Conservation (phyloP, 768 basidiomycete species). For the Dendrothele bispora region DNA sequence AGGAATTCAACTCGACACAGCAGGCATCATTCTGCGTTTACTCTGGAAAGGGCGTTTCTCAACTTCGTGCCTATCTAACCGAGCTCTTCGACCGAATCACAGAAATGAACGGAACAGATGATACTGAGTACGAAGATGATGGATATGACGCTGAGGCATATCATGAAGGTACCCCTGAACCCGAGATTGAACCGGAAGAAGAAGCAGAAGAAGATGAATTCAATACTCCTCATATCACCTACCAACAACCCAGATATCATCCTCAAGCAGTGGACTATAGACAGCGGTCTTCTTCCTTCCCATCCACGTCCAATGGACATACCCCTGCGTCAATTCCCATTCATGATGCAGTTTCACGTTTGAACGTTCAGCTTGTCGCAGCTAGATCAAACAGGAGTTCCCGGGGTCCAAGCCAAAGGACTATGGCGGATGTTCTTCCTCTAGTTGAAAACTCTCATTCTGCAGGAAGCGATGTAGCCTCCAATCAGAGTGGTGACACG, state of each 20-base stretch:
- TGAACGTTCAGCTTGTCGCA: conserved; percentile 4
- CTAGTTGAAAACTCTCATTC: conserved; percentile 63
- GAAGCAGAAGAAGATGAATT: conserved; percentile 31
- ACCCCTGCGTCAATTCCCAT: not conserved
- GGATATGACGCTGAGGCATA: conserved; percentile 54
- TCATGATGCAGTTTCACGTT: not conserved
- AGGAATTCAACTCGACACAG: conserved; percentile 94
- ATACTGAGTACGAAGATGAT: conserved; percentile 67
- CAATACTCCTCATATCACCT: conserved; percentile 15
- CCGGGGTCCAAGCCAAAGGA: not conserved
- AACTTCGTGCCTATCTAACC: conserved; percentile 77
- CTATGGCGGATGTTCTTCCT: conserved; percentile 49
- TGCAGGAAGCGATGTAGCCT: conserved; percentile 62
- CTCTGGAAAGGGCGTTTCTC: conserved; percentile 86
- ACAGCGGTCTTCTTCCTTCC: not conserved
- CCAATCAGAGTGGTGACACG: conserved; percentile 51
- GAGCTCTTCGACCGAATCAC: conserved; percentile 76
- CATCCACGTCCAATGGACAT: not conserved
- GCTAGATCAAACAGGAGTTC: not conserved
- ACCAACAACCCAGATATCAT: not conserved
- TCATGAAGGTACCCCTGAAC: conserved; percentile 47
- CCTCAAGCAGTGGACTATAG: not conserved
- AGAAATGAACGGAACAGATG: conserved; percentile 68
- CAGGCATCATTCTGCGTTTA: conserved; percentile 93
- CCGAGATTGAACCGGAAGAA: conserved; percentile 26